These are phyloP conservation scores for Tetraselmis chui DNA, from an alignment of 139 green algal genomes.

Conservation along the genomic window DNA sequence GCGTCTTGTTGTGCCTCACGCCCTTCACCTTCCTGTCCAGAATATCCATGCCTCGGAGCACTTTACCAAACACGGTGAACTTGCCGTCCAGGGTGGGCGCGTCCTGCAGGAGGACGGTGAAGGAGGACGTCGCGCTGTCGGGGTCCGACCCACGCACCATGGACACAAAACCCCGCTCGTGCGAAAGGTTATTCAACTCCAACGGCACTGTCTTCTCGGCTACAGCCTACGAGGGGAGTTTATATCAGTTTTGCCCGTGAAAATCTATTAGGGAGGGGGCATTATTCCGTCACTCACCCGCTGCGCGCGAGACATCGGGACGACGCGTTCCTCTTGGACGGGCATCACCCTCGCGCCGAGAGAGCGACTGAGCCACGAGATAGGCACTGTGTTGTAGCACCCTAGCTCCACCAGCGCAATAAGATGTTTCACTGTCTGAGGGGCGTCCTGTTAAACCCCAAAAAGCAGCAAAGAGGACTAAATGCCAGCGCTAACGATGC, in stretches of 20 bases:
- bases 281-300: too few species aligned
- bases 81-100: background rate
- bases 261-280: too few species aligned
- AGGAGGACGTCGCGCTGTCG: background rate
- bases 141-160: background rate
- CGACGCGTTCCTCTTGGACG: background rate
- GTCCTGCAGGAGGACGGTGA: background rate
- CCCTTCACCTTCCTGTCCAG: background rate
- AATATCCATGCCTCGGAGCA: background rate
- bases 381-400: background rate
- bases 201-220: background rate
- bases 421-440: background rate
- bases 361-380: background rate
- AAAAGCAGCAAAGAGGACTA: too few species aligned
- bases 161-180: background rate
- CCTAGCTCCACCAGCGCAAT: background rate
- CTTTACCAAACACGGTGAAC: background rate
- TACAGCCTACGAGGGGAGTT: too few species aligned
- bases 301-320: background rate
- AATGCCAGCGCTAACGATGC: too few species aligned
- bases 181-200: background rate
- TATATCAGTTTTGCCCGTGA: too few species aligned
- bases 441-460: background rate
- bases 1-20: background rate
- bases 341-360: background rate